Percentiles rank a stretch among this genome's conserved stretches.
Conservation (phyloP, 345 rosid species). For the Syzygium oleosum region DNA sequence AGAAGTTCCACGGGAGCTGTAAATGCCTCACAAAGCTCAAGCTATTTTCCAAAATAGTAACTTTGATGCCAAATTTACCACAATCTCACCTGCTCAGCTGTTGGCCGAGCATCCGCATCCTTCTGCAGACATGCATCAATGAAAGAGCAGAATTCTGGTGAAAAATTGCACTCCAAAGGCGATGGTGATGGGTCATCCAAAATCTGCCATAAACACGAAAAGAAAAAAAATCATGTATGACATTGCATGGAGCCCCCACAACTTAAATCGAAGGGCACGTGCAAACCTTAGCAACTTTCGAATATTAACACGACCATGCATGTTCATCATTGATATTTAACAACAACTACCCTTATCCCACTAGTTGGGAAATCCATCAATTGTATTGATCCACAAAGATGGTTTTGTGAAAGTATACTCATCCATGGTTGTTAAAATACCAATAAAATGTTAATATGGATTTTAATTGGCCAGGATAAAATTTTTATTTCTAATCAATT, state of each 20-base stretch:
- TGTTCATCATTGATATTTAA: background rate
- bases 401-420: background rate
- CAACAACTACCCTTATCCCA: background rate
- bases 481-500: background rate
- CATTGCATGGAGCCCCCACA: background rate
- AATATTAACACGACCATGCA: background rate
- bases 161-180: constrained; percentile 55
- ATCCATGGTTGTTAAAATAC: background rate
- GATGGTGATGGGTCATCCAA: constrained; percentile 95
- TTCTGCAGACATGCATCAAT: constrained; percentile 81
- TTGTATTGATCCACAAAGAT: background rate
- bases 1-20: background rate
- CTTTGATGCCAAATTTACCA: background rate
- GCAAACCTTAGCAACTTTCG: background rate
- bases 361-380: background rate
- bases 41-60: background rate
- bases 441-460: background rate
- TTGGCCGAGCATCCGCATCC: constrained; percentile 78
- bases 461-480: background rate
- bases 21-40: background rate
- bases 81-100: constrained; percentile 73
- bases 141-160: constrained; percentile 87
- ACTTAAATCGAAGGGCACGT: background rate
- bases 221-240: background rate
- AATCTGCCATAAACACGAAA: constrained; percentile 37